Conservation (phyloP, 805 yeast genomes). For the Suhomyces sp. region DNA sequence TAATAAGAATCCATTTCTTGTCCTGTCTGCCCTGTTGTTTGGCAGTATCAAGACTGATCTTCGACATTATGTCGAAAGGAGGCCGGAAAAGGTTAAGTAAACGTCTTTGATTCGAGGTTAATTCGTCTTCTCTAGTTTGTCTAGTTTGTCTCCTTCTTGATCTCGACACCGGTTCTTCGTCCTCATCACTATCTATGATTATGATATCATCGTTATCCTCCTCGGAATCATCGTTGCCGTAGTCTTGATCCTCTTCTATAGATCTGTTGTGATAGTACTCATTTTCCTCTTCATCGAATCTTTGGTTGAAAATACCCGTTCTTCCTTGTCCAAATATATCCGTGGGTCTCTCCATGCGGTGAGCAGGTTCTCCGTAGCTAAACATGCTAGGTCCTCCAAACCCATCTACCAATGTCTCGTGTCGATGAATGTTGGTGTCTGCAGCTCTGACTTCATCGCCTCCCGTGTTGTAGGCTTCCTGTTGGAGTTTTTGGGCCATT, state of each 20-base stretch:
- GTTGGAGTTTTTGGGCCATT: conserved; percentile 61
- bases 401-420: conserved; percentile 69
- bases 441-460: conserved; percentile 46
- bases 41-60: conserved; percentile 70
- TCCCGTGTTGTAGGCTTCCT: conserved; percentile 49
- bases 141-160: conserved; percentile 27
- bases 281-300: conserved; percentile 42
- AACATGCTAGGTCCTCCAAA: too few species aligned
- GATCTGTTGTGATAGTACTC: conserved; percentile 19
- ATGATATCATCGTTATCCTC: conserved; percentile 20
- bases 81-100: conserved; percentile 86
- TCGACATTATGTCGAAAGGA: conserved; percentile 85
- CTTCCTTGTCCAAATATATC: conserved; percentile 51
- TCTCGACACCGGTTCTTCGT: conserved; percentile 12
- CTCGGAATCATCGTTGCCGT: conserved; percentile 31
- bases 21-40: conserved; percentile 60
- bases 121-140: conserved; percentile 32
- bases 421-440: conserved; percentile 74
- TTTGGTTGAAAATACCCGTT: conserved; percentile 60
- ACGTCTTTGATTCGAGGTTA: conserved; percentile 58
- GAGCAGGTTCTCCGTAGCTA: conserved; percentile 8
- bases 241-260: conserved; percentile 23
- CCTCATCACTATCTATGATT: conserved; percentile 20
- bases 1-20: conserved; percentile 80
- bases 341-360: conserved; percentile 21